These are phyloP conservation scores for Pseudocercospora macadamiae DNA, from an alignment of 2,329 filamentous ascomycete species.

Conservation along the genomic window DNA sequence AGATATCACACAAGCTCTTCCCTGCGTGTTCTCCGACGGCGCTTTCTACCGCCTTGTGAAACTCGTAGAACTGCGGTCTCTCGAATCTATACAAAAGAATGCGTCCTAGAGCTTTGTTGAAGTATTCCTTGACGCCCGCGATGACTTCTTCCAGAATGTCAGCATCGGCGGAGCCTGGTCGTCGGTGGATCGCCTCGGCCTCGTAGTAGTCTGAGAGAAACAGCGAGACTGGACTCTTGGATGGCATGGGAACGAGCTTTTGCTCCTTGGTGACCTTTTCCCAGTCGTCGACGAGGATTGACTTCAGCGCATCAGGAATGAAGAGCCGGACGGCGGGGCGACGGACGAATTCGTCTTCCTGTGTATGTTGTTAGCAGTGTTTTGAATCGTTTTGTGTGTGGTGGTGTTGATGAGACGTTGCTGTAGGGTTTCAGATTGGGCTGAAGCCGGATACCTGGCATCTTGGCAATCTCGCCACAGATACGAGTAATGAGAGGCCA, in stretches of 20 bases:
- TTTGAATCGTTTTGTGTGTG: not conserved
- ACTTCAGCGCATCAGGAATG: conserved; percentile 88
- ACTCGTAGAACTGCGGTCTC: conserved; percentile 80
- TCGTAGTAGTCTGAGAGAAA: conserved; percentile 88
- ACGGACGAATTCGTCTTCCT: conserved; percentile 88
- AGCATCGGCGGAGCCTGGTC: conserved; percentile 68
- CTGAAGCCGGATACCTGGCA: conserved; percentile 6
- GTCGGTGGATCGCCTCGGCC: conserved; percentile 68
- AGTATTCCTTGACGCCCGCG: conserved; percentile 86
- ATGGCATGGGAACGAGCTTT: conserved; percentile 83
- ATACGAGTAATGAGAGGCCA: not conserved
- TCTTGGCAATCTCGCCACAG: not conserved
- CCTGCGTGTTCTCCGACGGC: conserved; percentile 66
- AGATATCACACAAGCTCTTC: conserved; percentile 77
- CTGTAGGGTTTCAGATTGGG: not conserved
- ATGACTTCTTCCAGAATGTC: conserved; percentile 91
- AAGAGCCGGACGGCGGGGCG: conserved; percentile 84
- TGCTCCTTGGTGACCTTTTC: conserved; percentile 97
- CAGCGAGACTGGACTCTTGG: conserved; percentile 70
- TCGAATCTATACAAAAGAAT: conserved; percentile 95
- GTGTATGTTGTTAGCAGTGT: conserved; percentile 24
- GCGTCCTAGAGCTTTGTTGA: conserved; percentile 84
- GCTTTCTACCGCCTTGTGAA: conserved; percentile 68
- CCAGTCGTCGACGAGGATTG: conserved; percentile 95
- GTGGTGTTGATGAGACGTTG: not conserved